Base-by-base conservation (phyloP, 306 rosid genomes). In the Urtica urens region DNA sequence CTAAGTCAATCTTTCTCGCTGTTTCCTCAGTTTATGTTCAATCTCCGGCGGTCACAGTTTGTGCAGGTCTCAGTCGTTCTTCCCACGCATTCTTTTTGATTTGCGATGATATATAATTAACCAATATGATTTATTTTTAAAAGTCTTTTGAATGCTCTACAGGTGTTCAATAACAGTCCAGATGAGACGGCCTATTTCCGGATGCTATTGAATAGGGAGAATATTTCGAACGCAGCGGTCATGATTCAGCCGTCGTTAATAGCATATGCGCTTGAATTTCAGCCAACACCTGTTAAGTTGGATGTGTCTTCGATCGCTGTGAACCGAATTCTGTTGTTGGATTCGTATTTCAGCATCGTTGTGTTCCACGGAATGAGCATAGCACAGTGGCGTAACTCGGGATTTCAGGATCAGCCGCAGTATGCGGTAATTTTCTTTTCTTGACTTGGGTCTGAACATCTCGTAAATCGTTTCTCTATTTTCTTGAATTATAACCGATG, bases 81-180 rank as follows among this genome's bases (percentile, higher is more conserved):
- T 3, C n/a, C 5, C 19, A n/a, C 18, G 9, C 48, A 53, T 33
- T 16, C 42, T 40, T 11, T 55, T 37, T n/a, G n/a, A n/a, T n/a
- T n/a, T n/a, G n/a, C n/a, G n/a, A n/a, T n/a, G n/a, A n/a, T 8
- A 19, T 1, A 4, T n/a, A 23, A 15, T 20, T 47, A 37, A 57
- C 30, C 38, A 43, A 46, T 27, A 34, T 3, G 14, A 11, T 53
- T 47, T 46, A 46, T 29, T 38, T 23, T 46, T 60, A 30, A 21
- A 55, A n/a, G n/a, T n/a, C n/a, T n/a, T 34, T 63, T 63, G 40
- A 35, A 38, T 46, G n/a, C 40, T 71, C 60, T 70, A 57, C 77
- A 90, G 99, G 99, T 90, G 63, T 90, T 90, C 62, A 90, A 90
- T 76, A 90, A 90, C 77, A 90, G 99, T 78, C 99, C 99, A 39